Evolutionary conservation across 345 rosid species (phyloP), one percentile per base, ranked within the genome.

Genomic region (Citrus cavaleriei): DNA sequence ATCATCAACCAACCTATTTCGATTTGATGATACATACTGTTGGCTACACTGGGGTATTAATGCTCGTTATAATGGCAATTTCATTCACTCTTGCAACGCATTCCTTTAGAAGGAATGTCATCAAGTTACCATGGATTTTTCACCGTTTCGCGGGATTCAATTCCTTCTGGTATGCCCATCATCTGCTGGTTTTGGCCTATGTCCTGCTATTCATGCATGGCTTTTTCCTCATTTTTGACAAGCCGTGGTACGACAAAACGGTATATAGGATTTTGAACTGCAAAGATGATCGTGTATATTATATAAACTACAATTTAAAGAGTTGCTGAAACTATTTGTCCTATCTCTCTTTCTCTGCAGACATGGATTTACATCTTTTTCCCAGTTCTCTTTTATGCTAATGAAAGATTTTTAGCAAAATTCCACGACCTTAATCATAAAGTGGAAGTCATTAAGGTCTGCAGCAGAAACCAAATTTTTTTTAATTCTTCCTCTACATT

Each of bases 121-220:
- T 96, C 61, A 94, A 89, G 75, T 82, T 93, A 69, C 95, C 97
- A 1, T 87, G 90, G 69, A 88, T 87, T 6, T 88, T 94, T 77
- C 90, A 86, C 81, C 70, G 81, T 35, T 79, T 94, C 71, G 97
- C 95, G 0, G 98, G 98, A 32, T 96, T 96, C 82, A 96, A 96
- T 87, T 82, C 98, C 75, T 94, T 96, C 72, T 94, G 99, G 99
- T 96, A 93, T 80, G 90, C 99, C 9, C 98, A 94, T 80, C 99
- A 96, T 82, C 84, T 96, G 92, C 81, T 96, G 37, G 84, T 74
- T 25, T 67, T 94, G 74, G 98, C 89, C 65, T 94, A 96, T 84
- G 55, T 89, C 49, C 86, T 94, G 46, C 78, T 93, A 16, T 68
- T 93, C 72, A 21, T 91, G 78, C 99, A 96, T 77, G 98, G 99